A percentile compares a stretch with the other conserved stretches of the same genome.
These are phyloP conservation scores for Dryas alaskensis DNA, from an alignment of 306 rosid species.

Conservation along the genomic window DNA sequence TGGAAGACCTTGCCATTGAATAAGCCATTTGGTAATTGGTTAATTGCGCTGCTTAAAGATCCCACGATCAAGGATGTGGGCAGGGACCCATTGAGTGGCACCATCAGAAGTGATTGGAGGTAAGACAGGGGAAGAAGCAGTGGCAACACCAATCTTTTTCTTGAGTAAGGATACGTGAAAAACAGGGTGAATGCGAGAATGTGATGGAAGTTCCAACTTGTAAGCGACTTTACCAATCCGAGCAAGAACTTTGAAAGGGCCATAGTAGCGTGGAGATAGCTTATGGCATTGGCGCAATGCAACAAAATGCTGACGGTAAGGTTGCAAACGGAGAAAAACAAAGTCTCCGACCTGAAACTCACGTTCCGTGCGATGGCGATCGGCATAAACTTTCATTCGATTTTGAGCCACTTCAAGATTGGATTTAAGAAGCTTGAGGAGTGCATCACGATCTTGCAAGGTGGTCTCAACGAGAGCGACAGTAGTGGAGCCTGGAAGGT, in stretches of 20 bases:
- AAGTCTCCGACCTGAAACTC: background rate
- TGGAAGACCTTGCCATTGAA: background rate
- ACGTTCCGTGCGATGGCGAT: accelerated
- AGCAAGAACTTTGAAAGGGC: background rate
- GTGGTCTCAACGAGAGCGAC: background rate
- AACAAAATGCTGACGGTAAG: background rate
- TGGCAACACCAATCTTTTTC: too few species aligned
- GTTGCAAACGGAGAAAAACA: background rate
- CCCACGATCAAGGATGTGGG: too few species aligned
- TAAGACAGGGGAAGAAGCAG: background rate
- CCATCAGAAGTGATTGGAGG: background rate
- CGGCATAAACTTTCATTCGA: background rate
- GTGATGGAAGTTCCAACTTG: background rate
- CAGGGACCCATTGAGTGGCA: background rate
- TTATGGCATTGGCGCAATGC: background rate
- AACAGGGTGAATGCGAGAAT: background rate
- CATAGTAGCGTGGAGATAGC: background rate
- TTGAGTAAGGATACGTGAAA: background rate
- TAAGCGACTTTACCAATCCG: background rate
- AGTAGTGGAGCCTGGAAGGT: accelerated
- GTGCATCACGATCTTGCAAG: background rate
- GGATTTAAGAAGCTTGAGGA: background rate
- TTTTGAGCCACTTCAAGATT: background rate
- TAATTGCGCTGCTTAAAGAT: background rate
- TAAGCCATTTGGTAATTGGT: too few species aligned